phyloP scores from a whole-genome alignment of 2,329 filamentous ascomycete genomes.

The Nigrograna mackinnonii region DNA sequence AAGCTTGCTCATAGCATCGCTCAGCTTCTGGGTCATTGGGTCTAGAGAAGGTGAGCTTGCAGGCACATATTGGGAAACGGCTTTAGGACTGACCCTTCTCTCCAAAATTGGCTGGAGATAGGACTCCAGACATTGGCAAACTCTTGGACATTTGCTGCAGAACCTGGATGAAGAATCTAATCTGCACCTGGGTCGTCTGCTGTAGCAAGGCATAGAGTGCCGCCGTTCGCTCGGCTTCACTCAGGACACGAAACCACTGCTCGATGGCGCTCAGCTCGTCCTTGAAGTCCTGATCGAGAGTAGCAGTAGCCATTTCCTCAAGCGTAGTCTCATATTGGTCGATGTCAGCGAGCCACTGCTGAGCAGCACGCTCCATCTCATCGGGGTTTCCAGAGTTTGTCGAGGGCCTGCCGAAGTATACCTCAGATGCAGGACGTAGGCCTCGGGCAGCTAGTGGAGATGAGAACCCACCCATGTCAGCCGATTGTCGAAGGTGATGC shows the following conservation, averaged over 20 bases:
- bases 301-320: conserved; percentile 98
- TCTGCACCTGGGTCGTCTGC: conserved; percentile 98
- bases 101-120: conserved; percentile 89
- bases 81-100: conserved; percentile 75
- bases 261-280: conserved; percentile 98
- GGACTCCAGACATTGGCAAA: conserved; percentile 92
- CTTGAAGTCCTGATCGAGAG: conserved; percentile 99
- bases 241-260: conserved; percentile 98
- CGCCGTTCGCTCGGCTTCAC: conserved; percentile 93
- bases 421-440: conserved; percentile 92
- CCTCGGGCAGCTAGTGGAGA: conserved; percentile 72
- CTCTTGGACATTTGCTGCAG: conserved; percentile 99
- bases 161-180: conserved; percentile 98
- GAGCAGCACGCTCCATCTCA: conserved; percentile 91
- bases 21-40: conserved; percentile 94
- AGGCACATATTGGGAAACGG: neutral
- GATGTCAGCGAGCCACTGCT: conserved; percentile 99
- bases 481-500: conserved; percentile 89
- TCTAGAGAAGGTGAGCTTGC: conserved; percentile 58
- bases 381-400: conserved; percentile 70
- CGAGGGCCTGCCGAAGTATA: conserved; percentile 79
- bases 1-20: conserved; percentile 94
- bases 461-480: conserved; percentile 88
- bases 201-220: conserved; percentile 94
- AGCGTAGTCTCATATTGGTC: conserved; percentile 98